These are phyloP conservation scores for Chlorella sp. DNA, from an alignment of 139 green algal genomes.

Conservation along the genomic window DNA sequence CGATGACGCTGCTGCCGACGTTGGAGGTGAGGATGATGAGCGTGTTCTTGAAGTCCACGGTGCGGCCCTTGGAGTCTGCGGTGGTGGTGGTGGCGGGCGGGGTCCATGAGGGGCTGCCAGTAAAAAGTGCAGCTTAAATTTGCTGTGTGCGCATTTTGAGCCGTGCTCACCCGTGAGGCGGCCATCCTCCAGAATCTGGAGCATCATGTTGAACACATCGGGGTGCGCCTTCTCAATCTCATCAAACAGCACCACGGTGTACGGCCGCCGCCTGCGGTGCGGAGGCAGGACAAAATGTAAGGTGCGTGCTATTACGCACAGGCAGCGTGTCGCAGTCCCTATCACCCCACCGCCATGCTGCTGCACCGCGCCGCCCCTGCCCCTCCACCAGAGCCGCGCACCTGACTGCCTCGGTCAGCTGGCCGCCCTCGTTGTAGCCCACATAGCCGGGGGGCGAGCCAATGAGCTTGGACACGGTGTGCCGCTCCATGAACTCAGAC, in stretches of 20 bases:
- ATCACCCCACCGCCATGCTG: not conserved
- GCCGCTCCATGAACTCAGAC: conserved; percentile 99
- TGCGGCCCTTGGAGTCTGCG: conserved; percentile 93
- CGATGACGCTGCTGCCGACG: conserved; percentile 95
- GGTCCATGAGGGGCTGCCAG: too few species aligned
- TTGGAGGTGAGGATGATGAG: conserved; percentile 99
- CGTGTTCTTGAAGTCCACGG: conserved; percentile 99
- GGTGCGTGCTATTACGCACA: too few species aligned
- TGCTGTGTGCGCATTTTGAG: too few species aligned
- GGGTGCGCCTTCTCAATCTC: conserved; percentile 99
- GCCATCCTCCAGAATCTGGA: conserved; percentile 69
- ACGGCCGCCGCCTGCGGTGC: conserved; percentile 80
- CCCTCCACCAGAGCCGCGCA: too few species aligned
- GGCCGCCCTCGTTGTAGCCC: conserved; percentile 98
- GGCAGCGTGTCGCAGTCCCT: too few species aligned
- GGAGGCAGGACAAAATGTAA: not conserved
- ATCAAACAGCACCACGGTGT: conserved; percentile 99
- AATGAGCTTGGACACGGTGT: conserved; percentile 99
- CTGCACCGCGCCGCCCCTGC: too few species aligned
- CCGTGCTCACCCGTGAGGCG: conserved; percentile 24
- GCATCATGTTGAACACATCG: conserved; percentile 99
- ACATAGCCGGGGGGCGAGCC: conserved; percentile 98
- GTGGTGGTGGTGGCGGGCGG: conserved; percentile 59
- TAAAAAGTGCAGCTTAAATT: too few species aligned
- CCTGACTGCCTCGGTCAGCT: conserved; percentile 98